A percentile compares a stretch with the other conserved stretches of the same genome.
Conservation (phyloP, 257 asterid species). For the Buddleja alternifolia region DNA sequence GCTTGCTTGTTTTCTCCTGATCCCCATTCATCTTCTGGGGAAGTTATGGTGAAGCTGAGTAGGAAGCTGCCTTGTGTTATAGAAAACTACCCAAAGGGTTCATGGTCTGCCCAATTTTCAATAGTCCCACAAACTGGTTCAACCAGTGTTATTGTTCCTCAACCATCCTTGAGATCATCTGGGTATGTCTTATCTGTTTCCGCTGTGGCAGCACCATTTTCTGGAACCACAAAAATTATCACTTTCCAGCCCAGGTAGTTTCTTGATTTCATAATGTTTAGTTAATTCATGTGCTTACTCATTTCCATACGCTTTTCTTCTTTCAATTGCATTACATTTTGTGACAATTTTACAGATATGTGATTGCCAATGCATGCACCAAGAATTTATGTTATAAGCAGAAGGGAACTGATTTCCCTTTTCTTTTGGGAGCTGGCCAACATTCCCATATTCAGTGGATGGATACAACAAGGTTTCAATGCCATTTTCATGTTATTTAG, state of each 20-base stretch:
- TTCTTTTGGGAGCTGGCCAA: slow-evolving; percentile 63
- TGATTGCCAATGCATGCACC: slow-evolving; percentile 90
- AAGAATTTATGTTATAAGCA: slow-evolving; percentile 84
- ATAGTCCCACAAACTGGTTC: slow-evolving; percentile 96
- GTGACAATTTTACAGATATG: slow-evolving; percentile 60
- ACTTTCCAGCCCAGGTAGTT: slow-evolving; percentile 90
- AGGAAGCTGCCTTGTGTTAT: slow-evolving; percentile 53
- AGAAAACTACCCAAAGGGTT: slow-evolving; percentile 49
- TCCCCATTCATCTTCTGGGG: slow-evolving; percentile 69
- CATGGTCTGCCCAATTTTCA: slow-evolving; percentile 85
- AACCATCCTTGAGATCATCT: slow-evolving; percentile 55
- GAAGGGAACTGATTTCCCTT: slow-evolving; percentile 80
- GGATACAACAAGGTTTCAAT: slow-evolving; percentile 77
- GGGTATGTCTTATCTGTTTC: slow-evolving; percentile 84
- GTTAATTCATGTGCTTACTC: slow-evolving; percentile 29
- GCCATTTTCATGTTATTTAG: slow-evolving; percentile 16
- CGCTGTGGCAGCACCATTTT: slow-evolving; percentile 83
- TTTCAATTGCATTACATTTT: slow-evolving; percentile 14
- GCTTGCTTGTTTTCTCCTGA: slow-evolving; percentile 90
- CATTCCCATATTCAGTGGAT: slow-evolving; percentile 88
- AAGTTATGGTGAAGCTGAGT: slow-evolving; percentile 67
- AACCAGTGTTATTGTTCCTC: slow-evolving; percentile 77
- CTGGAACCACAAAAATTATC: slow-evolving; percentile 84
- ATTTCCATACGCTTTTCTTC: slow-evolving; percentile 17
- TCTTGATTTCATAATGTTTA: slow-evolving; percentile 25